Base-by-base conservation (phyloP, 495 filamentous ascomycete genomes). In the Extremus antarcticus region DNA sequence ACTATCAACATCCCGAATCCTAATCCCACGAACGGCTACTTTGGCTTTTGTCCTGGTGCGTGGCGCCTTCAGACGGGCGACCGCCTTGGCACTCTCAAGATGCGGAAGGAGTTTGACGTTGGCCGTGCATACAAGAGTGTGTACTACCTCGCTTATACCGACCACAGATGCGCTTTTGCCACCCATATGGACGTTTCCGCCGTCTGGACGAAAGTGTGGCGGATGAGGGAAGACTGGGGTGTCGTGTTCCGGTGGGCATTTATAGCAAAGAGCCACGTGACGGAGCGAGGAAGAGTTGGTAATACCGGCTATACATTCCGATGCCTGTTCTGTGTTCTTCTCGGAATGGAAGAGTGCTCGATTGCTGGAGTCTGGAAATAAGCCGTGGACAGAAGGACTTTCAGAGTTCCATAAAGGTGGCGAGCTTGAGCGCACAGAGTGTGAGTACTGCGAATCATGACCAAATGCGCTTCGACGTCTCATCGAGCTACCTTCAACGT, bases 161-260 rank as follows among this genome's bases (percentile, higher is more conserved):
- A 25, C 47, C 20, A 20, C 25, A 59, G 55, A 20, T 62, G 55
- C 45, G 48, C 25, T 8, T 55, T 62, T 39, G 47, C 51, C 2
- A 47, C 43, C 8, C 55, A 49, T 29, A 47, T 58, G 11, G 35
- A 40, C 35, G 10, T 53, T 11, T 50, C 50, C 24, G 41, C 17
- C 0, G 54, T 58, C 24, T 55, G 60, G 60, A 25, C n/a, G 8
- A 58, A 55, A 49, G 29, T 35, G 29, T 35, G 29, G 29, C 4
- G 13, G 29, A 7, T 35, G 29, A 4, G 29, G 29, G 29, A 22
- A 24, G 4, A 55, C n/a, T 38, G 41, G 20, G 55, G 55, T 3
- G 13, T 62, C 10, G 59, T 55, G 35, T 49, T 58, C 40, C 50
- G 56, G 32, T 62, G 60, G 51, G 8, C 51, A 1, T 59, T 62